phyloP scores from a whole-genome alignment of 2,329 filamentous ascomycete species.

The Trichoderma afroharzianum region DNA sequence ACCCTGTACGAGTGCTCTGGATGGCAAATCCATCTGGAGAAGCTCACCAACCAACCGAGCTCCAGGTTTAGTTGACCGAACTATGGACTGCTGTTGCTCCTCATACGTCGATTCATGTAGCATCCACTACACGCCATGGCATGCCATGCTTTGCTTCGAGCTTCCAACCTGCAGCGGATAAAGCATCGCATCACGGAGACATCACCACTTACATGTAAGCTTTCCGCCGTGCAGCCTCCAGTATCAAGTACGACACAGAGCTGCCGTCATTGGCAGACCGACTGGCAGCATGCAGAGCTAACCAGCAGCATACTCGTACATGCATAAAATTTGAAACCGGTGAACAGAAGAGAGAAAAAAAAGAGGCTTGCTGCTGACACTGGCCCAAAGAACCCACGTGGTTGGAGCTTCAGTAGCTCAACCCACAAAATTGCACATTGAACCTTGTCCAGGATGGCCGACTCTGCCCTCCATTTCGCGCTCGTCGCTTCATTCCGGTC shows the following conservation, averaged over 20 bases:
- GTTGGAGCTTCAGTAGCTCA: background rate
- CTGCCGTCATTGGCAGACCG: background rate
- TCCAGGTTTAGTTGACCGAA: background rate
- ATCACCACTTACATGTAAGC: background rate
- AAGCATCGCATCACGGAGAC: background rate
- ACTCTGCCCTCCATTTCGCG: conserved; percentile 10
- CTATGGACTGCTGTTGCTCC: background rate
- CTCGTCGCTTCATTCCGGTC: background rate
- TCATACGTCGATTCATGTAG: background rate
- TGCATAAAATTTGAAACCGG: conserved; percentile 13
- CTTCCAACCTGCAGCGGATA: background rate
- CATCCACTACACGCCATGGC: background rate
- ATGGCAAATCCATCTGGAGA: background rate
- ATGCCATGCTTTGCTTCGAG: background rate
- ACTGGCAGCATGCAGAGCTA: background rate
- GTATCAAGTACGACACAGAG: conserved; percentile 2
- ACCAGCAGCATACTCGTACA: background rate
- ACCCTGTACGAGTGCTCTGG: background rate
- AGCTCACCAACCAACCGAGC: background rate
- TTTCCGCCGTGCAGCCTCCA: background rate
- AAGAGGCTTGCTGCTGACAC: conserved; percentile 9
- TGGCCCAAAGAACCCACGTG: conserved; percentile 14
- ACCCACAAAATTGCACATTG: conserved; percentile 3
- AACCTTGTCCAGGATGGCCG: conserved; percentile 1
- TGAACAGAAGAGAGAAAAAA: background rate